These are phyloP conservation scores for Epichloe gansuensis DNA, from an alignment of 2,329 filamentous ascomycete genomes.

Conservation along the genomic window DNA sequence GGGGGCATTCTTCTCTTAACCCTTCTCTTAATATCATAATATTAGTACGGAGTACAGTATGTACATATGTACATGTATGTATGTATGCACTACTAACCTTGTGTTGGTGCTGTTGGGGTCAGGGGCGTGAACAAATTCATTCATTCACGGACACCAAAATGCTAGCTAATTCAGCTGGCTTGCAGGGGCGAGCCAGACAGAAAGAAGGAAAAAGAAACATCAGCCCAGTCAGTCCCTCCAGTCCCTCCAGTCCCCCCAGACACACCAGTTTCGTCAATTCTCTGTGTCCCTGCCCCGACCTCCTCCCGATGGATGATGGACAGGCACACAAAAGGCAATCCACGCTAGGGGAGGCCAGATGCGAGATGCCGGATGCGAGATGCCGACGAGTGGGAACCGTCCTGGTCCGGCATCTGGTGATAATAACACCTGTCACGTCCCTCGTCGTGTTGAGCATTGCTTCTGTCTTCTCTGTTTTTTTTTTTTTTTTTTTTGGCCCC, in stretches of 20 bases:
- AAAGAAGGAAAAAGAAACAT: not conserved
- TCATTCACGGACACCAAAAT: not conserved
- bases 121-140: not conserved
- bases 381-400: not conserved
- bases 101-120: not conserved
- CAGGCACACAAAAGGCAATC: not conserved
- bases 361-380: not conserved
- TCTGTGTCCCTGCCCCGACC: not conserved
- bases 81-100: constrained; percentile 3
- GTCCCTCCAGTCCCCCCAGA: not conserved
- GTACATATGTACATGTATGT: too few relatives aligned
- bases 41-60: too few relatives aligned
- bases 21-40: too few relatives aligned
- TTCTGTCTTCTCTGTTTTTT: not conserved
- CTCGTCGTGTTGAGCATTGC: not conserved
- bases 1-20: not conserved
- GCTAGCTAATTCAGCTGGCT: not conserved
- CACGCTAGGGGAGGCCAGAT: not conserved
- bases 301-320: not conserved
- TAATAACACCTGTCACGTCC: too few relatives aligned
- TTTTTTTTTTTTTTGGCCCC: not conserved
- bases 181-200: constrained; percentile 1
- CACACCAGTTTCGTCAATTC: not conserved
- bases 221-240: not conserved
- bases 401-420: not conserved